Conservation (phyloP, 495 filamentous ascomycete species). For the Lasiosphaeris hirsuta region DNA sequence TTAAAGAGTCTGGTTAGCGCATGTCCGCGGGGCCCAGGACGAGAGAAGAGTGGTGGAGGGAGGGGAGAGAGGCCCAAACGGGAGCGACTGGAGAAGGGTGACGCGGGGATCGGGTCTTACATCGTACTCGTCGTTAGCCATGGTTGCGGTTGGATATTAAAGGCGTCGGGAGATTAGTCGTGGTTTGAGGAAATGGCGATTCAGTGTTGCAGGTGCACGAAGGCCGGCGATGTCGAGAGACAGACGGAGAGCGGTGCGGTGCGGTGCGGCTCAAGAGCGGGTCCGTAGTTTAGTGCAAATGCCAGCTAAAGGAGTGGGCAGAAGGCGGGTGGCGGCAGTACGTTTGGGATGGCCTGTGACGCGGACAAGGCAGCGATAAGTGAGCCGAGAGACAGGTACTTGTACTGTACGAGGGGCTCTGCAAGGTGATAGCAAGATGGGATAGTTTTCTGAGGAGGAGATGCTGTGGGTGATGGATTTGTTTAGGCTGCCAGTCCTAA, state of each 20-base stretch:
- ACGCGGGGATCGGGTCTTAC: slow-evolving; percentile 55
- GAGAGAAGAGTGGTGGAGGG: neutral
- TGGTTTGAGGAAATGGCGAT: slow-evolving; percentile 21
- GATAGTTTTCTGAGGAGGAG: neutral
- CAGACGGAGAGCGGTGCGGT: slow-evolving; percentile 23
- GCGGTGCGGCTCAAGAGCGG: slow-evolving; percentile 34
- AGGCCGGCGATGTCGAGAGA: slow-evolving; percentile 28
- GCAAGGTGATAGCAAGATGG: neutral
- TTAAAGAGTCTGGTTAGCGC: slow-evolving; percentile 33
- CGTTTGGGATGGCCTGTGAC: neutral
- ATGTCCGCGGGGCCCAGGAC: slow-evolving; percentile 13
- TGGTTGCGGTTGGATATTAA: slow-evolving; percentile 41
- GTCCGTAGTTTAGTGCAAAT: slow-evolving; percentile 22
- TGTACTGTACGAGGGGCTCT: neutral
- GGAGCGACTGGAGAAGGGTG: neutral
- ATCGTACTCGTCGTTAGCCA: slow-evolving; percentile 99
- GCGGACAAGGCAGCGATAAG: slow-evolving; percentile 7
- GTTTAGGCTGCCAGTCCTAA: too few relatives aligned
- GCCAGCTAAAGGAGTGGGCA: slow-evolving; percentile 18
- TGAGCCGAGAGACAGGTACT: neutral
- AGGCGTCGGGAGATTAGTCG: slow-evolving; percentile 13
- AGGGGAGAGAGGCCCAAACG: neutral
- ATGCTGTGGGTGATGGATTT: neutral
- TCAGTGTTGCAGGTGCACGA: slow-evolving; percentile 24
- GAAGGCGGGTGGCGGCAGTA: slow-evolving; percentile 19